Base-by-base conservation (phyloP, 331 rosid species). In the Malus hybrid region DNA sequence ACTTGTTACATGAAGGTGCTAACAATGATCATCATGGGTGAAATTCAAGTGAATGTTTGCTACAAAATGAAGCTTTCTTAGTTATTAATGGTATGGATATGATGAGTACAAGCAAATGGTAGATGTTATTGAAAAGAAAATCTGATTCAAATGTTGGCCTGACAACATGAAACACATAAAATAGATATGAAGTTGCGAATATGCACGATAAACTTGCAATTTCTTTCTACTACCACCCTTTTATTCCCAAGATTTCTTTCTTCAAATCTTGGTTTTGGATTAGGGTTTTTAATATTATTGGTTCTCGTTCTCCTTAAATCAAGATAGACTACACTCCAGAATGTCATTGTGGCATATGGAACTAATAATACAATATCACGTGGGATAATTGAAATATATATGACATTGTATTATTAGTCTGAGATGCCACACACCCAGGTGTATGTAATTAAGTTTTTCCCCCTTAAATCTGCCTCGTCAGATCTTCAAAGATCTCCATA, bases 401-500 rank as follows among this genome's bases (percentile, higher is more conserved):
- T 16, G 4, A 52, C 57, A 6, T 52, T 52, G 1, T 52, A 16
- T 52, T 52, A 52, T 52, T 16, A 50, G 10, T 52, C 0, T 52
- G 20, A 1, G 7, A 52, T 52, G 57, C 0, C 24, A 24, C 4
- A 52, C n/a, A 16, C 3, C 4, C 2, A 52, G 4, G n/a, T 42
- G 57, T 16, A 6, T 2, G 4, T 52, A 16, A 5, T 50, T 50
- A 52, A 52, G 57, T 52, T 52, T 0, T 52, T 2, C n/a, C 20
- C 3, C 1, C 57, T 86, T 81, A 91, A 22, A 86, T 55, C 44
- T 84, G 68, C 81, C 20, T 52, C 57, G 71, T 86, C 68, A 81
- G 56, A 20, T 66, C 72, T 76, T 89, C 87, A 82, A 92, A 94
- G 72, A 26, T 71, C 80, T 80, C 33, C 97, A 94, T 94, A 46